phyloP scores from a whole-genome alignment of 31 red algal genomes.

The Odonthalia washingtoniensis region DNA sequence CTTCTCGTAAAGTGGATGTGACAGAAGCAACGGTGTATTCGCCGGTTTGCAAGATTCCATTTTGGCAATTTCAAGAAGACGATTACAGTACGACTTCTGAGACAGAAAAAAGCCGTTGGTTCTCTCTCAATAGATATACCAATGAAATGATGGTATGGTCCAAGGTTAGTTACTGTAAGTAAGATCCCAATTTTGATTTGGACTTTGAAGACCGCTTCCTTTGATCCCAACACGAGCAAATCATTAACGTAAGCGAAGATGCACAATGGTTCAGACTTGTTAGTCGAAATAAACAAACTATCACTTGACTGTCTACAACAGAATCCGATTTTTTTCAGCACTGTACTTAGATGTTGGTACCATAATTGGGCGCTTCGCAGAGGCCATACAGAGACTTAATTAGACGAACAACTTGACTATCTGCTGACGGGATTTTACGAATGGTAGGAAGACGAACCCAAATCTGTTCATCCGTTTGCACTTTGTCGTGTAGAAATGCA shows the following conservation, averaged over 20 bases:
- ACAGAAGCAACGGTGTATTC: conserved; percentile 2
- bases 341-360: not conserved
- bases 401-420: not conserved
- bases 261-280: not conserved
- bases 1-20: conserved; percentile 32
- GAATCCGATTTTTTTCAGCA: conserved; percentile 1
- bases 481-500: conserved; percentile 31
- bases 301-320: not conserved
- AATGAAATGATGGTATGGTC: not conserved
- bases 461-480: not conserved
- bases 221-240: not conserved
- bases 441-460: conserved; percentile 9
- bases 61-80: not conserved
- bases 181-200: not conserved
- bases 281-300: not conserved
- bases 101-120: not conserved
- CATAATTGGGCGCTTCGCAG: conserved; percentile 33
- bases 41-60: conserved; percentile 25
- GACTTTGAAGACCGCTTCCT: not conserved
- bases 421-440: not conserved
- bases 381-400: conserved; percentile 40
- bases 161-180: conserved; percentile 4
- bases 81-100: conserved; percentile 16
- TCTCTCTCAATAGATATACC: not conserved
- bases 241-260: conserved; percentile 26